Percentiles rank a stretch among this genome's conserved stretches.
These are phyloP conservation scores for Fomitopsis serialis DNA, from an alignment of 768 basidiomycete species.

Conservation along the genomic window DNA sequence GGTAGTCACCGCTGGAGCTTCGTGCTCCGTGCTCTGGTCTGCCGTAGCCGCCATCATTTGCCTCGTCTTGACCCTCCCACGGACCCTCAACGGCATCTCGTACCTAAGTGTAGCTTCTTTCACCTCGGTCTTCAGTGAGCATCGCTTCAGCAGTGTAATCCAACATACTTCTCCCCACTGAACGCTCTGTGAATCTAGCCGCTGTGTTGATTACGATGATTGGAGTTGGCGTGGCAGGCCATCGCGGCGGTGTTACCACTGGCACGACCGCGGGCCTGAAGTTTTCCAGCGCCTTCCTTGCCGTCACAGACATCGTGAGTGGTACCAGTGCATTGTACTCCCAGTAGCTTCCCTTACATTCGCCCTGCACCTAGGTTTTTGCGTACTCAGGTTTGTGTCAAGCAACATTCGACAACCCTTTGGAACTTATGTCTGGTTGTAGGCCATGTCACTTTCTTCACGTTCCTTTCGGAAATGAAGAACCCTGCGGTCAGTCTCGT, in stretches of 20 bases:
- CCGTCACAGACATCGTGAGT: conserved; percentile 25
- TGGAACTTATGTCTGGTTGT: background rate
- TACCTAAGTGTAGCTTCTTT: conserved; percentile 26
- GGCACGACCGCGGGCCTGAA: conserved; percentile 16
- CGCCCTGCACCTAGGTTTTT: conserved; percentile 18
- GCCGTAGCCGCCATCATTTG: conserved; percentile 23
- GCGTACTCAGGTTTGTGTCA: conserved; percentile 18
- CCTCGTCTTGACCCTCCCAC: conserved; percentile 21
- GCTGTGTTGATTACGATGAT: conserved; percentile 27
- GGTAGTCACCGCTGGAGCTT: conserved; percentile 26
- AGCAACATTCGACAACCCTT: too few species aligned
- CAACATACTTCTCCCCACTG: background rate
- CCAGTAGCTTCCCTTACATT: background rate
- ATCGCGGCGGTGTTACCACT: conserved; percentile 15
- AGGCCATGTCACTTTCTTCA: conserved; percentile 27
- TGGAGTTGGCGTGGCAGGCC: conserved; percentile 22
- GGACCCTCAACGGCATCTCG: conserved; percentile 24
- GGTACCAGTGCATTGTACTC: background rate
- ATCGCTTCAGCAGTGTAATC: background rate
- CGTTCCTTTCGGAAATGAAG: conserved; percentile 27
- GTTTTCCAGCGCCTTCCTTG: conserved; percentile 22
- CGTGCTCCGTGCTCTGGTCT: conserved; percentile 26
- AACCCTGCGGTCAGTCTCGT: conserved; percentile 13
- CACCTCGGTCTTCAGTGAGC: conserved; percentile 21
- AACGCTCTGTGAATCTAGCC: conserved; percentile 6